Conservation (phyloP, 2,329 filamentous ascomycete genomes). For the Periconia sp. region DNA sequence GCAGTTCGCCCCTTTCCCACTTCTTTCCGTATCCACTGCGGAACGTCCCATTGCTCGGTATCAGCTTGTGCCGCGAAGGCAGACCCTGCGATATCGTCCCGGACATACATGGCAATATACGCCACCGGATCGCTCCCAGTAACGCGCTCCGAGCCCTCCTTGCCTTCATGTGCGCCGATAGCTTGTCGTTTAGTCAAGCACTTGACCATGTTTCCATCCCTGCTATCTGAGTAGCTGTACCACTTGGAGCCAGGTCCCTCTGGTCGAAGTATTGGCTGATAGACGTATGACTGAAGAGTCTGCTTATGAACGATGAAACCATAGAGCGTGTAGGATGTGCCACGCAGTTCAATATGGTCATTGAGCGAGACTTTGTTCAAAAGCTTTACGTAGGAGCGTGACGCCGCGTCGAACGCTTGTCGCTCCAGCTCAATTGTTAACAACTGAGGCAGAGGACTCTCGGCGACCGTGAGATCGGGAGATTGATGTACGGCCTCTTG, state of each 20-base stretch:
- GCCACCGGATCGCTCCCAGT: constrained; percentile 56
- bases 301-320: constrained; percentile 67
- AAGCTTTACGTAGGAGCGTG: constrained; percentile 63
- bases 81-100: constrained; percentile 51
- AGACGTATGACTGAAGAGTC: constrained; percentile 63
- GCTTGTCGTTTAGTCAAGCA: constrained; percentile 64
- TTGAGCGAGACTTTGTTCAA: constrained; percentile 63
- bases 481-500: constrained; percentile 50
- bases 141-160: constrained; percentile 43
- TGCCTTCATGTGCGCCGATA: constrained; percentile 58
- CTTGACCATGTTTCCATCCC: constrained; percentile 60
- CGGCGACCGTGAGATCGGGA: constrained; percentile 26
- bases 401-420: constrained; percentile 60
- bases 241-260: constrained; percentile 62
- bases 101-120: constrained; percentile 63
- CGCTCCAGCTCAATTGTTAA: constrained; percentile 63
- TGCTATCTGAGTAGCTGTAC: constrained; percentile 64
- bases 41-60: constrained; percentile 55
- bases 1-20: constrained; percentile 30
- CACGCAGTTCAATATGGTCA: constrained; percentile 58
- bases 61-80: constrained; percentile 50
- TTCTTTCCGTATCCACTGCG: constrained; percentile 45
- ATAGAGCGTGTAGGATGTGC: constrained; percentile 61
- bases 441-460: constrained; percentile 52
- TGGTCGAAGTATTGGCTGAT: constrained; percentile 66